Conservation (phyloP, 169 alveolate genomes). For the Neospora caninum region DNA sequence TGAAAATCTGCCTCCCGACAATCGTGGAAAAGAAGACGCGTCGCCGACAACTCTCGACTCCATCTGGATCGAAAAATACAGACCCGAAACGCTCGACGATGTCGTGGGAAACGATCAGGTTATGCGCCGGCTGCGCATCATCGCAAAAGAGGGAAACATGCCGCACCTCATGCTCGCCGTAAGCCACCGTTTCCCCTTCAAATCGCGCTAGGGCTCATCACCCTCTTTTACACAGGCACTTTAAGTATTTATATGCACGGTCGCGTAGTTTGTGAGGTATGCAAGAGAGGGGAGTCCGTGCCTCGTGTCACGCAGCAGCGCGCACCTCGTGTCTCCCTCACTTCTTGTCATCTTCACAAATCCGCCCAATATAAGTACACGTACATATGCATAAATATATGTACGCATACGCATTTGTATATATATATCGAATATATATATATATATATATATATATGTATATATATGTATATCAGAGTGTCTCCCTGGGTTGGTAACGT, state of each 20-base stretch:
- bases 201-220: no score
- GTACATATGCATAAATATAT: background rate
- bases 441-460: no score
- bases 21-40: background rate
- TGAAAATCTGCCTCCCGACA: background rate
- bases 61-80: slow-evolving; percentile 95
- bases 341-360: no score
- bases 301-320: no score
- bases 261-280: background rate
- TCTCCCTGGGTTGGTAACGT: no score
- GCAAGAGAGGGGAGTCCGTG: no score
- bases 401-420: background rate
- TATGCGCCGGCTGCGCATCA: slow-evolving; percentile 88
- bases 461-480: no score
- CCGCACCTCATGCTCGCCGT: slow-evolving; percentile 96
- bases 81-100: slow-evolving; percentile 95
- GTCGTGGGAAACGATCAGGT: slow-evolving; percentile 97
- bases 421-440: no score
- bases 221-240: no score
- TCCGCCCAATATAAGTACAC: no score
- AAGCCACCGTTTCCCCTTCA: slow-evolving; percentile 46
- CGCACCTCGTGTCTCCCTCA: no score
- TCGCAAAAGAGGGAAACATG: slow-evolving; percentile 95
- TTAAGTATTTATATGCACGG: no score
- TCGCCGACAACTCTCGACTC: slow-evolving; percentile 2